phyloP scores from a whole-genome alignment of 2,329 filamentous ascomycete genomes.

The Aspergillus persii region DNA sequence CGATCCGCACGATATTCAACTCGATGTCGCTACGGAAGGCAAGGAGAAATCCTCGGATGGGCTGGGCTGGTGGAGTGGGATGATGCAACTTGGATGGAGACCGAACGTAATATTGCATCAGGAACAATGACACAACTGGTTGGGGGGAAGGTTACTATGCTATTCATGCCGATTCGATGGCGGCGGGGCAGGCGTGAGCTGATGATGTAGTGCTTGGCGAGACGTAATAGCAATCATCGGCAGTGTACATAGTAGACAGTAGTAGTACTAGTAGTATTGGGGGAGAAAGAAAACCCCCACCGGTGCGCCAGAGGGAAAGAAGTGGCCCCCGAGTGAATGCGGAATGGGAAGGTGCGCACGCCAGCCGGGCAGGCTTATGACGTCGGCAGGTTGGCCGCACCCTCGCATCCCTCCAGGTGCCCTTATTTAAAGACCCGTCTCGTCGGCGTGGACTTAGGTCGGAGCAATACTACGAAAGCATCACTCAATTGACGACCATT shows the following conservation, averaged over 20 bases:
- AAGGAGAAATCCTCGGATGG: conserved; percentile 12
- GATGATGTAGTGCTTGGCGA: conserved; percentile 13
- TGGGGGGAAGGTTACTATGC: conserved; percentile 1
- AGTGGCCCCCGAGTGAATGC: neutral
- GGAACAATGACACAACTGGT: neutral
- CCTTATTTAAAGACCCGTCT: conserved; percentile 3
- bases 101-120: conserved; percentile 10
- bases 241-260: neutral
- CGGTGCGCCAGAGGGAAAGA: neutral
- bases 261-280: too few species aligned
- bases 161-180: conserved; percentile 12
- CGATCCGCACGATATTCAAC: conserved; percentile 19
- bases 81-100: conserved; percentile 12
- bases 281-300: neutral
- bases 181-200: conserved; percentile 1
- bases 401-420: neutral
- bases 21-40: conserved; percentile 18
- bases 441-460: neutral
- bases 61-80: conserved; percentile 16
- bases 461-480: neutral
- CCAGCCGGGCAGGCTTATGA: neutral
- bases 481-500: neutral
- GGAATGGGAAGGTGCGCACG: neutral
- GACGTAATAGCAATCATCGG: conserved; percentile 8
- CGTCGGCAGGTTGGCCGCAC: neutral